Percentiles rank a stretch among this genome's conserved stretches.
phyloP scores from a whole-genome alignment of 176 grass and related monocot species.

The Hyparrhenia diplandra region DNA sequence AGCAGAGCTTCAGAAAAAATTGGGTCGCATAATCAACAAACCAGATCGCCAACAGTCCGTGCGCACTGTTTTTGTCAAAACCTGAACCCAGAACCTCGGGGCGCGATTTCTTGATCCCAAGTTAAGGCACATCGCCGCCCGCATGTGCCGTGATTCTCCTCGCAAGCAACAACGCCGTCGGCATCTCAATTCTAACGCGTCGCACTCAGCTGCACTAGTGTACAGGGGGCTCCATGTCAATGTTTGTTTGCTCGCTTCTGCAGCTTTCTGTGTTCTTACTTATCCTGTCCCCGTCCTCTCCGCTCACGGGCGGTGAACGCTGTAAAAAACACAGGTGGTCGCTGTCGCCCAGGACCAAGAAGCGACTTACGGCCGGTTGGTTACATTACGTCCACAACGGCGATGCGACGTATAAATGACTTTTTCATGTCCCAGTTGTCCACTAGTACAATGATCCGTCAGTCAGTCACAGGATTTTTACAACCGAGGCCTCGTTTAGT shows the following conservation, averaged over 20 bases:
- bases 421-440: background rate
- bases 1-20: background rate
- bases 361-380: background rate
- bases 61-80: background rate
- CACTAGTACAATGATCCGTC: background rate
- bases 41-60: background rate
- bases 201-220: background rate
- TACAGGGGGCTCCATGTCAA: background rate
- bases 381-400: background rate
- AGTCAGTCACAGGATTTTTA: background rate
- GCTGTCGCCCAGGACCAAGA: background rate
- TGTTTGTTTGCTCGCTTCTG: background rate
- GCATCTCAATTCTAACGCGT: background rate
- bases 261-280: background rate
- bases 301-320: background rate
- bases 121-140: background rate
- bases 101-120: background rate
- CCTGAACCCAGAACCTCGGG: background rate
- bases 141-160: conserved; percentile 11
- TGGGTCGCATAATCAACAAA: background rate
- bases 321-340: background rate
- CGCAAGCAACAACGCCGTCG: background rate
- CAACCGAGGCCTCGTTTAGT: no score
- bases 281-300: no score
- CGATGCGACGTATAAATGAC: conserved; percentile 23